These are phyloP conservation scores for Yamadazyma sp. DNA, from an alignment of 1,139 yeast genomes.

Conservation along the genomic window DNA sequence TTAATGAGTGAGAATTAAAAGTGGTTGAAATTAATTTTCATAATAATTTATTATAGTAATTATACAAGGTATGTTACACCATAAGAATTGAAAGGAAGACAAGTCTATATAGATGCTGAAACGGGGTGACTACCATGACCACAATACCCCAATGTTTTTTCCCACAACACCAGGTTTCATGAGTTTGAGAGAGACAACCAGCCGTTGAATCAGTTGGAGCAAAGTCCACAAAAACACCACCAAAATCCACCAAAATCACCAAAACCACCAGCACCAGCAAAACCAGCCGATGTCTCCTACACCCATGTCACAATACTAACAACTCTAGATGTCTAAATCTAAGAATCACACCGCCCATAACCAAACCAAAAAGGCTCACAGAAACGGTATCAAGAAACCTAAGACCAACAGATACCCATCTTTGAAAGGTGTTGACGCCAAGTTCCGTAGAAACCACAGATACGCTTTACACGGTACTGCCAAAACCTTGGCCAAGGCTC, in stretches of 20 bases:
- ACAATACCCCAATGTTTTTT: too few relatives aligned
- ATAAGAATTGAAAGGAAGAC: not conserved
- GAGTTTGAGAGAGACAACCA: not conserved
- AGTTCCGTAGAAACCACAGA: slow-evolving; percentile 99
- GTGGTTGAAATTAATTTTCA: slow-evolving; percentile 10
- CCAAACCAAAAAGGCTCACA: slow-evolving; percentile 99
- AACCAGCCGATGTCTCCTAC: too few relatives aligned
- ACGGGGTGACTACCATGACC: not conserved
- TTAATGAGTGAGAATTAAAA: slow-evolving; percentile 5
- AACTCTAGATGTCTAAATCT: slow-evolving; percentile 78
- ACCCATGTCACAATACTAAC: too few relatives aligned
- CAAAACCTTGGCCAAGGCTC: slow-evolving; percentile 84
- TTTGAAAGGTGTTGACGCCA: slow-evolving; percentile 97
- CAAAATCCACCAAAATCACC: too few relatives aligned
- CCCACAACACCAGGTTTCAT: not conserved
- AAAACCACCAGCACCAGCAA: not conserved
- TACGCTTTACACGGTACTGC: slow-evolving; percentile 98
- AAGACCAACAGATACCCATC: slow-evolving; percentile 97
- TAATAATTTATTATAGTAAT: slow-evolving; percentile 8
- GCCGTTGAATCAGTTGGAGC: not conserved
- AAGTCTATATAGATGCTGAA: not conserved
- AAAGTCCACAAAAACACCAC: not conserved
- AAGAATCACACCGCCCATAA: slow-evolving; percentile 99
- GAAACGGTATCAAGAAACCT: slow-evolving; percentile 99
- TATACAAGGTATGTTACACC: slow-evolving; percentile 12